Conservation (phyloP, 2,329 filamentous ascomycete genomes). For the Penicillium hesseltinei region DNA sequence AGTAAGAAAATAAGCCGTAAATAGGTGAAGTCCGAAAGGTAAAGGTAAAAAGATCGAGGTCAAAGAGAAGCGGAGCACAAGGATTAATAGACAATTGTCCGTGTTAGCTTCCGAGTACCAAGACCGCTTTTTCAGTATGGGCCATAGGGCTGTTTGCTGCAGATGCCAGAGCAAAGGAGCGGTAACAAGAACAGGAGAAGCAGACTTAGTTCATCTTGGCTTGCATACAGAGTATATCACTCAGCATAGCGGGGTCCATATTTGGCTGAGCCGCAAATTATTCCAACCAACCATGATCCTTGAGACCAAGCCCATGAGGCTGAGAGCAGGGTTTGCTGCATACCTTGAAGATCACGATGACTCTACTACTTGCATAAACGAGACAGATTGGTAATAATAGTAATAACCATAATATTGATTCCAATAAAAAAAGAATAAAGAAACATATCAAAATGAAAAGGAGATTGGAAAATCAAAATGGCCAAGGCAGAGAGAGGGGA, state of each 20-base stretch:
- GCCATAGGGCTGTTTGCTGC: conserved; percentile 9
- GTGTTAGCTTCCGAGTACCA: not conserved
- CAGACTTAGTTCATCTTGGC: conserved; percentile 2
- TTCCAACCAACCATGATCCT: conserved; percentile 2
- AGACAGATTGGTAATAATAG: not conserved
- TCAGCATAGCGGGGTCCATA: conserved; percentile 1
- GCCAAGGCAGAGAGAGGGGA: conserved; percentile 10
- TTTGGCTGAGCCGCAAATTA: conserved; percentile 1
- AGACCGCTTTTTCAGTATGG: conserved; percentile 8
- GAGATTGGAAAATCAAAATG: not conserved
- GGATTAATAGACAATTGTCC: not conserved
- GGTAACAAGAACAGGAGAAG: conserved; percentile 6
- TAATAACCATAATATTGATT: not conserved
- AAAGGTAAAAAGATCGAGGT: not conserved
- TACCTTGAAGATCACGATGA: conserved; percentile 7
- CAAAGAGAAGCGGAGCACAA: not conserved
- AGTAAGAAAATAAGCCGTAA: not conserved
- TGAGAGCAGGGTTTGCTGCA: conserved; percentile 8
- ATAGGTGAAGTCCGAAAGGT: not conserved
- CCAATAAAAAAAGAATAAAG: not conserved
- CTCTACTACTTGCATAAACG: conserved; percentile 3
- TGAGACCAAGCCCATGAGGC: conserved; percentile 4
- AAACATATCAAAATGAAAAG: not conserved
- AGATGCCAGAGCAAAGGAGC: conserved; percentile 3
- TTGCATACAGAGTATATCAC: not conserved